These are phyloP conservation scores for Cystobasidium slooffiae DNA, from an alignment of 1,284 basidiomycete species.

Conservation along the genomic window DNA sequence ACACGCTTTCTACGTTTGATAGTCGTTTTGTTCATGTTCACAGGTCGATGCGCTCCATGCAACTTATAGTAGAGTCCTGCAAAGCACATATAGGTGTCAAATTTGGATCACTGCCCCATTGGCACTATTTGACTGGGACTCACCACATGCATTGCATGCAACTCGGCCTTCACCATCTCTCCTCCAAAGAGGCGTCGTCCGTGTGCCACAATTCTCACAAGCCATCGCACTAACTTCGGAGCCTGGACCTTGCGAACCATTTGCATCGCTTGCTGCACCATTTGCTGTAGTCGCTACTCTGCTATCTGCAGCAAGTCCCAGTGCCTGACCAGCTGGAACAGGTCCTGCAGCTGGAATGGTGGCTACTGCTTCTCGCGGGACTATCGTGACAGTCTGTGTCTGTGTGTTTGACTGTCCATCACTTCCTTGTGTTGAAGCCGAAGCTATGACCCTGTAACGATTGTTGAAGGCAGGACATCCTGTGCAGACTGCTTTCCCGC, in stretches of 20 bases:
- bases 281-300: not conserved
- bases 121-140: conserved; percentile 58
- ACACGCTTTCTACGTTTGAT: conserved; percentile 98
- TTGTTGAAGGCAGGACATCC: conserved; percentile 96
- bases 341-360: not conserved
- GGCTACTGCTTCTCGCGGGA: conserved; percentile 8
- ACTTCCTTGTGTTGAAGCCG: not conserved
- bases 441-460: conserved; percentile 36
- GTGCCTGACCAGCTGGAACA: not conserved
- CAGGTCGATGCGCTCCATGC: conserved; percentile 93
- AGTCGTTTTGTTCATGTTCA: conserved; percentile 97
- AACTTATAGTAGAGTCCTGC: conserved; percentile 96
- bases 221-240: conserved; percentile 48
- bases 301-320: not conserved
- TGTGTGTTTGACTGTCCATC: conserved; percentile 1
- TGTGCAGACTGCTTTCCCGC: conserved; percentile 84
- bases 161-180: conserved; percentile 88
- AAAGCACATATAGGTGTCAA: conserved; percentile 44
- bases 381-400: conserved; percentile 5
- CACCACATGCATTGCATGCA: conserved; percentile 85
- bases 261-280: not conserved
- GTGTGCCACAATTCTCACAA: conserved; percentile 53
- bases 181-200: conserved; percentile 88
- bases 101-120: conserved; percentile 58
- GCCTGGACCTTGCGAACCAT: not conserved